Evolutionary conservation across 1,139 yeast genomes (phyloP), one percentile per base, ranked within the genome.

Genomic region (Pichia kudriavzevii): DNA sequence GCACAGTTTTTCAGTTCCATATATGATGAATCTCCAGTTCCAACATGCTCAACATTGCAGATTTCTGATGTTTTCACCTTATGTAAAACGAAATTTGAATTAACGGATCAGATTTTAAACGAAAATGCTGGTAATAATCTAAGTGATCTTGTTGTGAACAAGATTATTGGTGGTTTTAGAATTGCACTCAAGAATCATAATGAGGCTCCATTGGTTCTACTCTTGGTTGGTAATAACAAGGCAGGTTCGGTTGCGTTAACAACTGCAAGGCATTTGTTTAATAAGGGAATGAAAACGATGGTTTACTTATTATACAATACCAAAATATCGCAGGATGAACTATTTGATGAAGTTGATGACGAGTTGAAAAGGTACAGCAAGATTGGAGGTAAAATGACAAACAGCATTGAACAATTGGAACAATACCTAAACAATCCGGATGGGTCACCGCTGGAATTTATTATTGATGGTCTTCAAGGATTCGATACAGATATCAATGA

Each of bases 381-480:
- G 2, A 58, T 65, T 39, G 78, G 75, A n/a, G 80, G 79, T 26
- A 67, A 66, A 40, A 50, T 64, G 7, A 69, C 67, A 10, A 57
- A 61, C n/a, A 55, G 57, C 9, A 43, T 72, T 32, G 50, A 53
- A 12, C 60, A 59, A 12, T 49, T 61, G 12, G 51, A 66, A 17
- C 48, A 45, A 7, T 39, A 51, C 13, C 31, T 58, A 30, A 34
- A 36, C 34, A 71, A 69, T 41, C 60, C 77, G 31, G 81, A 79
- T 33, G 26, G 22, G 2, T 73, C 85, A 1, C 94, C 94, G 0
- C 75, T 80, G 13, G 94, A 84, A 52, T 63, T 85, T 37, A 70
- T 85, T 11, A 53, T 85, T 22, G 96, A 85, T 55, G 93, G 87
- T 0, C 63, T 85, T 46, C 87, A 83, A 56, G 95, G 95, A 2